These are phyloP conservation scores for Alternaria sp. DNA, from an alignment of 2,329 filamentous ascomycete genomes.

Conservation along the genomic window DNA sequence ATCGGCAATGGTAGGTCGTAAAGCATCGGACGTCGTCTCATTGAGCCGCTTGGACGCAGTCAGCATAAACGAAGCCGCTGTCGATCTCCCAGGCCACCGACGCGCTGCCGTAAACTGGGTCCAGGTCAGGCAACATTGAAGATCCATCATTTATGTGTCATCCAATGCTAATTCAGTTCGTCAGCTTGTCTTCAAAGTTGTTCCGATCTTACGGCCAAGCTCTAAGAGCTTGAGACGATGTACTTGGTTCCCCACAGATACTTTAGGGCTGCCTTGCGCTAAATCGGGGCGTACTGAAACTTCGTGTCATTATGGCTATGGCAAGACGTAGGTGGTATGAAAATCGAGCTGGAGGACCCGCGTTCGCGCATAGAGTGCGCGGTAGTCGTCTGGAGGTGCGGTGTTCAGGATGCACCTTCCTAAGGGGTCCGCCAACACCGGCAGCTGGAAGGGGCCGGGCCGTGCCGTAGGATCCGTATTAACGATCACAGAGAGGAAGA, in stretches of 20 bases:
- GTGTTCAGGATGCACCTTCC: background rate
- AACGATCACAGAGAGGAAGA: background rate
- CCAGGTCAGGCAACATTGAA: background rate
- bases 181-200: background rate
- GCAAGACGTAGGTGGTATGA: background rate
- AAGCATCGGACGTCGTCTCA: background rate
- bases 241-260: background rate
- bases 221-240: background rate
- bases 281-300: background rate
- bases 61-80: background rate
- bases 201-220: background rate
- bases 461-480: background rate
- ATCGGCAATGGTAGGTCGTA: background rate
- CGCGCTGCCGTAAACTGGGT: background rate
- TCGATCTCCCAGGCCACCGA: background rate
- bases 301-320: too few relatives aligned
- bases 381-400: background rate
- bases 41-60: background rate
- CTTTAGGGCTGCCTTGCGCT: background rate
- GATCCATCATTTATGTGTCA: background rate
- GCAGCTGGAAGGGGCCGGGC: background rate
- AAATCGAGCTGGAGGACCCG: background rate
- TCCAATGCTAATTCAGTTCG: background rate
- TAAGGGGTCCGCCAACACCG: background rate
- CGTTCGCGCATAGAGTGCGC: background rate